Percentiles rank a stretch among this genome's conserved stretches.
Evolutionary conservation across 1,139 yeast genomes (phyloP).

Genomic region (Suhomyces choctaworum): DNA sequence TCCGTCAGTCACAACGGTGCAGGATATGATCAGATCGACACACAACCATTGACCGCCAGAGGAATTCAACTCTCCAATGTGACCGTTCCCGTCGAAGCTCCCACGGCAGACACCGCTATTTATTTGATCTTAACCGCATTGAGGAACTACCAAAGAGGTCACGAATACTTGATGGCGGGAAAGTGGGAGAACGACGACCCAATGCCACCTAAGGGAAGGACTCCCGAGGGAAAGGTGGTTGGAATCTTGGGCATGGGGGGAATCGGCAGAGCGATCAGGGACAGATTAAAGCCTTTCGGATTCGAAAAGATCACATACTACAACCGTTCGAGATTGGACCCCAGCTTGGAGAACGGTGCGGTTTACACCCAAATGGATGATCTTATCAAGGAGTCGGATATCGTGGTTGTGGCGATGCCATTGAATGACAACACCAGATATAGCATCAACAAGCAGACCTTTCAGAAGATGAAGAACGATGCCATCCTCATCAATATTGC

Average conservation of each 20-base stretch:
- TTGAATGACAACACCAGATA: conserved; percentile 60
- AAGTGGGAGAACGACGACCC: conserved; percentile 50
- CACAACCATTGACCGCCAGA: conserved; percentile 46
- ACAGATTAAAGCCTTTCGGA: conserved; percentile 64
- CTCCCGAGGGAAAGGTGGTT: conserved; percentile 60
- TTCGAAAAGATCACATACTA: conserved; percentile 59
- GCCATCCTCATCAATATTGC: conserved; percentile 69
- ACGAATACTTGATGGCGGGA: conserved; percentile 52
- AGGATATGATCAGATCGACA: conserved; percentile 85
- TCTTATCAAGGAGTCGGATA: conserved; percentile 53
- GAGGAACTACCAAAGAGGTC: conserved; percentile 60
- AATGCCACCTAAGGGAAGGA: conserved; percentile 25
- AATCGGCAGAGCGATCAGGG: conserved; percentile 68
- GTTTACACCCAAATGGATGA: conserved; percentile 60
- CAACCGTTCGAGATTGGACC: conserved; percentile 54
- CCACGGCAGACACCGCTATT: conserved; percentile 82
- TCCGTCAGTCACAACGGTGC: conserved; percentile 84
- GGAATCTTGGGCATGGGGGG: conserved; percentile 81
- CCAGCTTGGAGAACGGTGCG: conserved; percentile 58
- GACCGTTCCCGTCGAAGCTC: conserved; percentile 70
- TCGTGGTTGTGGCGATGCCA: conserved; percentile 64
- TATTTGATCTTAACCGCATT: conserved; percentile 64
- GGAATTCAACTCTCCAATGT: conserved; percentile 72
- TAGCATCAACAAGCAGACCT: conserved; percentile 50
- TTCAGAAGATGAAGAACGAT: conserved; percentile 63